Evolutionary conservation across 805 yeast genomes (phyloP).

Genomic region (Metschnikowia arizonensis): DNA sequence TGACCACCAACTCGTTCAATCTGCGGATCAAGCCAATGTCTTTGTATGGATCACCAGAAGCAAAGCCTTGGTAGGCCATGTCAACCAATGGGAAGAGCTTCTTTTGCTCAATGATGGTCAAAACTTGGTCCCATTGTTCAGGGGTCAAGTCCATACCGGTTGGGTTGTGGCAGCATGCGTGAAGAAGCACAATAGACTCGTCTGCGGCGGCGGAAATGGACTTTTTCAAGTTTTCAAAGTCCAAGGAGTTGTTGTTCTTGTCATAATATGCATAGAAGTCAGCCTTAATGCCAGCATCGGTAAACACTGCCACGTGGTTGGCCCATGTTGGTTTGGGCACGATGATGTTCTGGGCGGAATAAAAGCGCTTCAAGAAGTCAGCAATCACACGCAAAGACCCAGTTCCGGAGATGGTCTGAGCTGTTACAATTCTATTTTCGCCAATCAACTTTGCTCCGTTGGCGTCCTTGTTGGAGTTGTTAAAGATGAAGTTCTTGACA

Average conservation of each 20-base stretch:
- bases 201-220: constrained; percentile 53
- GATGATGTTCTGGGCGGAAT: constrained; percentile 52
- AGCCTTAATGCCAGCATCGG: constrained; percentile 63
- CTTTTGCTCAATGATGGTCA: constrained; percentile 55
- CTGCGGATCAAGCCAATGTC: constrained; percentile 53
- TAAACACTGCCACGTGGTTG: constrained; percentile 79
- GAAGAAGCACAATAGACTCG: constrained; percentile 69
- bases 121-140: constrained; percentile 76
- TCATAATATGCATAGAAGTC: constrained; percentile 71
- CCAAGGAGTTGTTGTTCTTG: constrained; percentile 54
- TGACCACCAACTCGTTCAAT: constrained; percentile 47
- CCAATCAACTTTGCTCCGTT: constrained; percentile 52
- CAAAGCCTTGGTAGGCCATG: constrained; percentile 94
- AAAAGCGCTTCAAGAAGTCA: constrained; percentile 65
- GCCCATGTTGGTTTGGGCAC: constrained; percentile 94
- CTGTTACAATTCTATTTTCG: constrained; percentile 66
- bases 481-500: constrained; percentile 70
- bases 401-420: constrained; percentile 92
- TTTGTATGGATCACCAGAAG: constrained; percentile 73
- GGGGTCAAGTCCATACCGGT: constrained; percentile 88
- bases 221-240: constrained; percentile 56
- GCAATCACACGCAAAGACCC: constrained; percentile 88
- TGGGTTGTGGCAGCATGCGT: constrained; percentile 97
- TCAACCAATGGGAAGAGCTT: constrained; percentile 78
- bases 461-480: constrained; percentile 49